Evolutionary conservation across 768 basidiomycete genomes (phyloP).

Genomic region (Boletus sp.): DNA sequence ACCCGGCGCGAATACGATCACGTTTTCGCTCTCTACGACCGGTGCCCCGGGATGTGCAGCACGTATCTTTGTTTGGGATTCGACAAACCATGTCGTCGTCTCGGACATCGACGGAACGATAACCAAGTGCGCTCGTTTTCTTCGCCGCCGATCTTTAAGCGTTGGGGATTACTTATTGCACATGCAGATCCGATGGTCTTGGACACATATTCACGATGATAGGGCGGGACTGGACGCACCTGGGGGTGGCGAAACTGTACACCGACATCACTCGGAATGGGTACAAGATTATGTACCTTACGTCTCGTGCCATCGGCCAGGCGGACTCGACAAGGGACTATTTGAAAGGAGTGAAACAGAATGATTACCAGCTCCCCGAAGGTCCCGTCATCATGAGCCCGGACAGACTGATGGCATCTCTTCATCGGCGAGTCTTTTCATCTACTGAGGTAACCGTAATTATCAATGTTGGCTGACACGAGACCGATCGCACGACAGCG

Average conservation of each 20-base stretch:
- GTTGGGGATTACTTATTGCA: background rate
- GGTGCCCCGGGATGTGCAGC: slow-evolving; percentile 84
- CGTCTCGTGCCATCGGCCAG: slow-evolving; percentile 95
- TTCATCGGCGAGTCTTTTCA: slow-evolving; percentile 72
- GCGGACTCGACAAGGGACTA: slow-evolving; percentile 96
- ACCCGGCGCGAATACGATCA: slow-evolving; percentile 85
- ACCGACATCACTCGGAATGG: slow-evolving; percentile 94
- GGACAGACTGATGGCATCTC: slow-evolving; percentile 87
- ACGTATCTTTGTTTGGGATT: slow-evolving; percentile 93
- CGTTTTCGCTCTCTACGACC: slow-evolving; percentile 86
- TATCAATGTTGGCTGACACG: background rate
- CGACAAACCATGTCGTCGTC: slow-evolving; percentile 84
- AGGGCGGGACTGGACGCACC: slow-evolving; percentile 97
- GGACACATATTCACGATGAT: slow-evolving; percentile 98
- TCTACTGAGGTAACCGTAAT: background rate
- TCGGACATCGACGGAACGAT: slow-evolving; percentile 99
- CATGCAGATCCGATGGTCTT: slow-evolving; percentile 81
- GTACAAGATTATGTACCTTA: slow-evolving; percentile 97
- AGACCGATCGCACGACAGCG: slow-evolving; percentile 42
- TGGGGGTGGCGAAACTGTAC: slow-evolving; percentile 95
- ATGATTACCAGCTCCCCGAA: slow-evolving; percentile 93
- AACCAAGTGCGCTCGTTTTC: slow-evolving; percentile 70
- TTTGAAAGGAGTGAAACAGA: slow-evolving; percentile 90
- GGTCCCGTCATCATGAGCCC: slow-evolving; percentile 99
- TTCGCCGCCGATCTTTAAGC: background rate